phyloP scores from a whole-genome alignment of 768 basidiomycete genomes.

The Calocybe indica region DNA sequence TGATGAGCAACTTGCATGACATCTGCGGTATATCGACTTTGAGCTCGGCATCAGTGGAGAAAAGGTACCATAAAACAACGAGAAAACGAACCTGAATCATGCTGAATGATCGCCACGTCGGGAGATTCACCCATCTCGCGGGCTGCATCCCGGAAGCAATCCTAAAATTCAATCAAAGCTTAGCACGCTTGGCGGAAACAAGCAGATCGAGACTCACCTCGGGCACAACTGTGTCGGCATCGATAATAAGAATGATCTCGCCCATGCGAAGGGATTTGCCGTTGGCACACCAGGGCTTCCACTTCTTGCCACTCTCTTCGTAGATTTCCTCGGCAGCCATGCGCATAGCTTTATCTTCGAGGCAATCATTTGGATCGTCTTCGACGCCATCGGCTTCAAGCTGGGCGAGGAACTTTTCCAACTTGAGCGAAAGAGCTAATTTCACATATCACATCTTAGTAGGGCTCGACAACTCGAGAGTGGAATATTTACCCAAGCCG shows the following conservation, averaged over 20 bases:
- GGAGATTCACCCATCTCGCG: conserved; percentile 76
- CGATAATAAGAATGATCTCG: conserved; percentile 75
- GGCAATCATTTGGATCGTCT: conserved; percentile 37
- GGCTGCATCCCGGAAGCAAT: conserved; percentile 87
- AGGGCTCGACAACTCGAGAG: not conserved
- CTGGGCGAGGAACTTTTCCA: conserved; percentile 44
- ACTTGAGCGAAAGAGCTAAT: conserved; percentile 51
- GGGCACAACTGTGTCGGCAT: conserved; percentile 73
- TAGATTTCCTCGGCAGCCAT: conserved; percentile 69
- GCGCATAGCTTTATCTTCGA: conserved; percentile 70
- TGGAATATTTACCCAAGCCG: conserved; percentile 33
- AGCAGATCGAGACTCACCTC: conserved; percentile 33
- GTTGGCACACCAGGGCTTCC: conserved; percentile 71
- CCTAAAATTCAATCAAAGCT: conserved; percentile 23
- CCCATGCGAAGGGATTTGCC: conserved; percentile 71
- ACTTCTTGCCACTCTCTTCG: conserved; percentile 47
- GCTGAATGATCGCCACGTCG: conserved; percentile 84
- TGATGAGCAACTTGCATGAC: conserved; percentile 88
- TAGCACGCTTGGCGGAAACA: not conserved
- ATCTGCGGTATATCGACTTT: conserved; percentile 26
- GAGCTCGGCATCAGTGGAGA: not conserved
- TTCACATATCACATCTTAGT: not conserved
- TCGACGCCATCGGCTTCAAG: conserved; percentile 36
- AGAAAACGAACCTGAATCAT: conserved; percentile 56
- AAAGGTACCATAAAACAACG: not conserved